Evolutionary conservation across 495 filamentous ascomycete genomes (phyloP).

Genomic region (Lasiosphaeria ovina): DNA sequence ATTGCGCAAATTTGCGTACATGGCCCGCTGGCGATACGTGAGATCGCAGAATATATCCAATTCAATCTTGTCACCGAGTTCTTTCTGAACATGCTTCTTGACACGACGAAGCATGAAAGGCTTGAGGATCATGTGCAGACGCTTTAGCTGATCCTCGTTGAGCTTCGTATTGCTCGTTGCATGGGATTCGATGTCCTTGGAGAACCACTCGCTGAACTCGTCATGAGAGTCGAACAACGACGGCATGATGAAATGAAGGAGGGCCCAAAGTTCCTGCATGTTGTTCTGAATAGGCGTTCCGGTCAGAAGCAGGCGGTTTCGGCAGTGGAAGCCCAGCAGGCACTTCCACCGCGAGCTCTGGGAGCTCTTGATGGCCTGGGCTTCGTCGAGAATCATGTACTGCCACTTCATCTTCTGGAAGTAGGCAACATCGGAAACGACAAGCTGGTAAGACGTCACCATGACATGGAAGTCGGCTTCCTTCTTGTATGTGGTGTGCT

Average conservation of each 20-base stretch:
- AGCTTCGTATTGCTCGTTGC: slow-evolving; percentile 98
- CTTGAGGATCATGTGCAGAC: slow-evolving; percentile 97
- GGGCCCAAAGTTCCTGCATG: slow-evolving; percentile 98
- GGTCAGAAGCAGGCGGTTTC: slow-evolving; percentile 90
- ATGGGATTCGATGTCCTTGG: slow-evolving; percentile 98
- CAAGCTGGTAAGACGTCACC: slow-evolving; percentile 95
- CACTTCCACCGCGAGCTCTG: slow-evolving; percentile 96
- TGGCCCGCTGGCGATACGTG: slow-evolving; percentile 94
- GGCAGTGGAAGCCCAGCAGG: slow-evolving; percentile 88
- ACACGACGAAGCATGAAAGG: slow-evolving; percentile 99
- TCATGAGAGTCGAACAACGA: slow-evolving; percentile 97
- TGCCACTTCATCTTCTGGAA: slow-evolving; percentile 99
- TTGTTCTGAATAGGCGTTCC: slow-evolving; percentile 99
- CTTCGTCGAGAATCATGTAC: slow-evolving; percentile 99
- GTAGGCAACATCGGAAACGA: slow-evolving; percentile 91
- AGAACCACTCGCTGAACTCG: slow-evolving; percentile 99
- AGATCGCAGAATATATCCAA: slow-evolving; percentile 94
- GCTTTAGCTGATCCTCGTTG: slow-evolving; percentile 94
- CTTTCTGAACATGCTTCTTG: slow-evolving; percentile 98
- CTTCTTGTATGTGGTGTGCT: slow-evolving; percentile 90
- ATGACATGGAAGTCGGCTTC: slow-evolving; percentile 94
- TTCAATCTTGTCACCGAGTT: slow-evolving; percentile 98
- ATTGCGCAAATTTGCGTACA: slow-evolving; percentile 86
- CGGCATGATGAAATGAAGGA: slow-evolving; percentile 99
- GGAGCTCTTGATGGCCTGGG: slow-evolving; percentile 98